Conservation (phyloP, 106 monocot genomes). For the Allium cepa region DNA sequence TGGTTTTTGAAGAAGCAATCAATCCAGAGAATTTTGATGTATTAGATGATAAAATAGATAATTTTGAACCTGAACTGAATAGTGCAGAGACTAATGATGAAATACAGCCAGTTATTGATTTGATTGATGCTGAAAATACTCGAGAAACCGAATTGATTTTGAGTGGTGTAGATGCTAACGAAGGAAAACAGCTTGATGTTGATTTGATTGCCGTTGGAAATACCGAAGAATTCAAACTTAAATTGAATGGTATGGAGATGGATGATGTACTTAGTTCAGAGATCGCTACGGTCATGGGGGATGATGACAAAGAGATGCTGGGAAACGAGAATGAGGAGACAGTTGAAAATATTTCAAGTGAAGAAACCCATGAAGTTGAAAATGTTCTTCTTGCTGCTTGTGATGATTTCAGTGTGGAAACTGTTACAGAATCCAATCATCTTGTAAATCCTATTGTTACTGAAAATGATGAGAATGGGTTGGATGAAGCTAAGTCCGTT, state of each 20-base stretch:
- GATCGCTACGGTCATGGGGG: not conserved
- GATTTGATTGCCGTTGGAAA: not conserved
- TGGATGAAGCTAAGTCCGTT: not conserved
- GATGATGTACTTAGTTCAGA: not conserved
- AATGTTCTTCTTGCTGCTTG: not conserved
- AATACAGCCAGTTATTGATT: not conserved
- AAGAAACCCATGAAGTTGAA: not conserved
- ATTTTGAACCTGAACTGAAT: slow-evolving; percentile 7
- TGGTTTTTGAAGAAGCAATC: not conserved
- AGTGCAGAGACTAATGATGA: slow-evolving; percentile 5
- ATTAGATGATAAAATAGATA: slow-evolving; percentile 2
- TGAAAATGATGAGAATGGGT: not conserved
- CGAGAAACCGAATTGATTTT: not conserved
- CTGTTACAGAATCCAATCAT: slow-evolving; percentile 3
- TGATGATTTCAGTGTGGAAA: not conserved
- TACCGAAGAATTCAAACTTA: not conserved
- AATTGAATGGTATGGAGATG: not conserved
- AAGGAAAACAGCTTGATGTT: not conserved
- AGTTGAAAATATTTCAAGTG: slow-evolving; percentile 1
- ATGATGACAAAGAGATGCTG: slow-evolving; percentile 6
- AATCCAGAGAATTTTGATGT: slow-evolving; percentile 8
- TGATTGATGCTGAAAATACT: not conserved
- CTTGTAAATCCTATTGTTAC: not conserved
- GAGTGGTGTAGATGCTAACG: not conserved
- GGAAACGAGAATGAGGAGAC: not conserved